Evolutionary conservation across 495 filamentous ascomycete genomes (phyloP), one percentile per base, ranked within the genome.

Genomic region (Clohesyomyces aquaticus): DNA sequence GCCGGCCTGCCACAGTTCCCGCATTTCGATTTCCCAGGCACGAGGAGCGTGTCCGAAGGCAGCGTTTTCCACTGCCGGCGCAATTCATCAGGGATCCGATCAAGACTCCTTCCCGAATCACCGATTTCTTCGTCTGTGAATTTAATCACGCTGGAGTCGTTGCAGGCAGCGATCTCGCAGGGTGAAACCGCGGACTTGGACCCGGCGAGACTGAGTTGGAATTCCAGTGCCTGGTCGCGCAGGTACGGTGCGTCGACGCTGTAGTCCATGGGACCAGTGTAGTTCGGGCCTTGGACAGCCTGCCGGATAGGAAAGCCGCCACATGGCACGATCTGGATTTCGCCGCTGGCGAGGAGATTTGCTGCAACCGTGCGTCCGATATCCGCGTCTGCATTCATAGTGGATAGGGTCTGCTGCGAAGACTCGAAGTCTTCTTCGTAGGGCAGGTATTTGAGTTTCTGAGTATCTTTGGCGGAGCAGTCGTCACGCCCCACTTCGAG

Each of bases 401-500:
- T 41, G 11, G 57, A 4, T 19, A 38, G 6, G n/a, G 25, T 8
- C 22, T 42, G 18, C 21, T 42, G 2, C 8, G 14, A 6, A 19
- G 47, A 25, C 12, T 61, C 38, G 25, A 10, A 1, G 18, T 6
- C 11, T 28, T 72, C 61, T 42, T 71, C 59, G 23, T 59, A 62
- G 54, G 62, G 43, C 48, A 69, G 27, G 27, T 69, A 57, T 14
- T 51, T 48, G 28, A 76, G 66, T 14, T 28, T 58, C 19, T 64
- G 51, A 43, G 63, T 59, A 32, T 73, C 57, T 32, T 65, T 65
- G 11, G 70, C 19, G 10, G 55, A 32, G 48, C 41, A 61, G 26
- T 67, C 68, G 4, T 71, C 64, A 27, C 48, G n/a, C 12, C 74
- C 74, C 26, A 76, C 65, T 35, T 73, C 71, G 1, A 96, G 73